Evolutionary conservation across 208 protist species (phyloP).

Genomic region (Acanthamoeba healyi): DNA sequence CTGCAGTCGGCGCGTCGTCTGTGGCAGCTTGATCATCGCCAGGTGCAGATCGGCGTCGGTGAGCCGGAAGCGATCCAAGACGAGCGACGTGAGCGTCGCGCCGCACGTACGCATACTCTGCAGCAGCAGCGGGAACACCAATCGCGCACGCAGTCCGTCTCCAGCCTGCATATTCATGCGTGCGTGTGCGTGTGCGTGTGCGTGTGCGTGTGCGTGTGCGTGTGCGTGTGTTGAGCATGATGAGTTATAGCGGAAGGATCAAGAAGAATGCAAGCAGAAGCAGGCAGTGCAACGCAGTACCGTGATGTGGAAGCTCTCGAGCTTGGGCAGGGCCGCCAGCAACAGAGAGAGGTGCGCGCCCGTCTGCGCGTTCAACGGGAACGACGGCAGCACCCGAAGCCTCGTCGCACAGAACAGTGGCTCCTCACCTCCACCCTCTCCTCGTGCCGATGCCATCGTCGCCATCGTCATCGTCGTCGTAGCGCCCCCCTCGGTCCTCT

Average conservation of each 20-base stretch:
- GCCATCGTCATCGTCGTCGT: not conserved
- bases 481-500: not conserved
- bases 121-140: slow-evolving; percentile 3
- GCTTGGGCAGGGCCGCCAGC: slow-evolving; percentile 30
- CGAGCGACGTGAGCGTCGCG: not conserved
- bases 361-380: slow-evolving; percentile 42
- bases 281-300: too few species aligned
- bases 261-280: not conserved
- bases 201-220: not conserved
- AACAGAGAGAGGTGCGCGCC: not conserved
- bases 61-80: not conserved
- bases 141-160: not conserved
- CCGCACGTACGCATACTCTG: slow-evolving; percentile 9
- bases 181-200: not conserved
- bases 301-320: not conserved
- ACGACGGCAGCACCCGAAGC: not conserved
- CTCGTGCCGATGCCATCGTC: too few species aligned
- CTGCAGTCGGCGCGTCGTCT: not conserved
- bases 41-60: slow-evolving; percentile 60
- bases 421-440: not conserved
- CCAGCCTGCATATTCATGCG: slow-evolving; percentile 16
- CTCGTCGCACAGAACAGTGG: not conserved
- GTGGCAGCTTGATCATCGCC: slow-evolving; percentile 50
- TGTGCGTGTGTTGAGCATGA: not conserved
- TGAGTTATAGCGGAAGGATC: too few species aligned